Base-by-base conservation (phyloP, 441 rosid genomes). In the Gossypium lobatum region DNA sequence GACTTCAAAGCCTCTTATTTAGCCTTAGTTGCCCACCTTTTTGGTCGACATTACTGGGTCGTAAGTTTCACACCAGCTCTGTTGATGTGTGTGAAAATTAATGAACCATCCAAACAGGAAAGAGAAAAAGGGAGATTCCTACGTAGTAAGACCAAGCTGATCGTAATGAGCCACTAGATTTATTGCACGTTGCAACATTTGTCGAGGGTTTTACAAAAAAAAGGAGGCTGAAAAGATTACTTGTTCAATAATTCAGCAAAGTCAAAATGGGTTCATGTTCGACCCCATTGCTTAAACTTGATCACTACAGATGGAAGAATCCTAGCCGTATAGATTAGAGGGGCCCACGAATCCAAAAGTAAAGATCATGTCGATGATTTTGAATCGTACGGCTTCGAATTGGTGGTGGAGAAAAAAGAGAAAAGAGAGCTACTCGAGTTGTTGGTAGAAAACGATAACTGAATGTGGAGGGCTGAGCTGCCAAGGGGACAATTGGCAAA, bases 41-140 rank as follows among this genome's bases (percentile, higher is more conserved):
- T 6, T 17, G 1, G 28, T 57, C 6, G 2, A n/a, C 17, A 45
- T 42, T 66, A 74, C 48, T 75, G 6, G 68, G 39, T 2, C 68
- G 60, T 13, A 25, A 9, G n/a, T 57, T 2, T 0, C 20, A 11
- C 50, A 66, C 62, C 13, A 0, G 18, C 68, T 3, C 7, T 4
- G 1, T 6, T 25, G n/a, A 68, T 20, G 66, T 28, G 75, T 76
- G 45, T 57, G 45, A 42, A 10, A 2, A 45, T 65, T 21, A 23
- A 57, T 11, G 70, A 65, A 3, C 64, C 55, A 25, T 11, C 83
- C 79, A 57, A 77, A 61, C 72, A 34, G 45, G 42, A 68, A 42
- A 42, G 14, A 10, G 48, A 68, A 61, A 67, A 62, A 42, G 6
- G 67, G 63, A 67, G 67, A 71, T 77, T 65, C 76, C 61, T 64